phyloP scores from a whole-genome alignment of 768 basidiomycete species.

The Naganishia randhawae region DNA sequence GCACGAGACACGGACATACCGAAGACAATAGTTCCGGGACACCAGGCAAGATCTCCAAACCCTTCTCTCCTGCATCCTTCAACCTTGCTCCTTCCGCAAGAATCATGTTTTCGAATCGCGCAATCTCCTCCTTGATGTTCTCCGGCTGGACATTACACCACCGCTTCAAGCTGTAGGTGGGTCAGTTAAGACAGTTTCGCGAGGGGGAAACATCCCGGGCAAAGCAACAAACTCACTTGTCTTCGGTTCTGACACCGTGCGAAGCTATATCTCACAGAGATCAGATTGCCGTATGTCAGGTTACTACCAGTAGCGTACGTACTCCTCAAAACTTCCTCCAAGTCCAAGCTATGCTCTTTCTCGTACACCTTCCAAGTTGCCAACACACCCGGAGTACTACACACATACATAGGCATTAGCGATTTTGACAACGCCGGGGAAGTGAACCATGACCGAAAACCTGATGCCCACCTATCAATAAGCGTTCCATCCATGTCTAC shows the following conservation, averaged over 20 bases:
- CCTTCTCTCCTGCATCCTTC: slow-evolving; percentile 57
- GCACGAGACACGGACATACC: slow-evolving; percentile 52
- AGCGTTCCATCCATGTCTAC: slow-evolving; percentile 49
- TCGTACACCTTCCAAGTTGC: slow-evolving; percentile 72
- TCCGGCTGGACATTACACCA: slow-evolving; percentile 30
- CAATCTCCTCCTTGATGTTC: slow-evolving; percentile 59
- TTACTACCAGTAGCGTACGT: neutral
- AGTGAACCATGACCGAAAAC: too few species aligned
- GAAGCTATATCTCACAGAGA: slow-evolving; percentile 52
- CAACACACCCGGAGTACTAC: slow-evolving; percentile 75
- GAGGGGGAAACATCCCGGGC: too few species aligned
- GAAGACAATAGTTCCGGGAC: slow-evolving; percentile 59
- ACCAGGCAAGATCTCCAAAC: slow-evolving; percentile 62
- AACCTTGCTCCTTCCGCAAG: slow-evolving; percentile 50
- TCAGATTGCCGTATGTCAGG: slow-evolving; percentile 54
- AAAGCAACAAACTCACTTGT: slow-evolving; percentile 60
- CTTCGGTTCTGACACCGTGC: slow-evolving; percentile 72
- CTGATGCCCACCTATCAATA: slow-evolving; percentile 35
- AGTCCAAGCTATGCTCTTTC: slow-evolving; percentile 56
- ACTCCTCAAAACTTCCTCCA: slow-evolving; percentile 50
- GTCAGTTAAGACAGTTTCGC: too few species aligned
- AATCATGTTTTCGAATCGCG: slow-evolving; percentile 73
- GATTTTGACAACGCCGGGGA: neutral
- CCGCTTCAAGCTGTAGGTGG: slow-evolving; percentile 23
- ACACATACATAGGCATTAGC: slow-evolving; percentile 36